These are phyloP conservation scores for Leptographium wingfieldii DNA, from an alignment of 2,329 filamentous ascomycete genomes.

Conservation along the genomic window DNA sequence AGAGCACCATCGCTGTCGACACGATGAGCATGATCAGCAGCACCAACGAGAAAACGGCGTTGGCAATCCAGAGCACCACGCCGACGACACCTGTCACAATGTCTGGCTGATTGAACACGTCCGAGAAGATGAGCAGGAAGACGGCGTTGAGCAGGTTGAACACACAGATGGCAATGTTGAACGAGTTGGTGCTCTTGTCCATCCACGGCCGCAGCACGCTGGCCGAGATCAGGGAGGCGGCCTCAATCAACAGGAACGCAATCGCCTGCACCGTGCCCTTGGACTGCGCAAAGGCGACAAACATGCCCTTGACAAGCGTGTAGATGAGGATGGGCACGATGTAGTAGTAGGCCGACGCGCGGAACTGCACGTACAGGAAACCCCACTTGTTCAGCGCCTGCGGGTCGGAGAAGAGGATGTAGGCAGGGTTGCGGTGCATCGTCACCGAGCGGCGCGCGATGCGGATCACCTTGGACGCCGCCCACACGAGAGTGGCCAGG, in stretches of 20 bases:
- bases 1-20: constrained; percentile 50
- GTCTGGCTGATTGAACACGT: constrained; percentile 64
- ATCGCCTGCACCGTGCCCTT: constrained; percentile 59
- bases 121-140: constrained; percentile 71
- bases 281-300: constrained; percentile 62
- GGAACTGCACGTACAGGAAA: constrained; percentile 82
- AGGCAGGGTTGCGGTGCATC: constrained; percentile 85
- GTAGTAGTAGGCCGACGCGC: constrained; percentile 80
- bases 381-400: constrained; percentile 83
- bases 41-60: constrained; percentile 64
- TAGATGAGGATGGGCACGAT: constrained; percentile 64
- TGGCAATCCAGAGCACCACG: constrained; percentile 71
- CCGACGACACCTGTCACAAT: constrained; percentile 74
- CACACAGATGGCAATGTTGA: constrained; percentile 74
- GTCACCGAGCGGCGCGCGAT: constrained; percentile 68
- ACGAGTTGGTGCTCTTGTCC: constrained; percentile 87
- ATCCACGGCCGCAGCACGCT: constrained; percentile 77
- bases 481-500: constrained; percentile 61
- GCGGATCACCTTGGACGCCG: constrained; percentile 67
- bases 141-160: constrained; percentile 75
- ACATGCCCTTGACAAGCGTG: constrained; percentile 66
- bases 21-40: constrained; percentile 68
- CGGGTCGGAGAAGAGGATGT: constrained; percentile 81
- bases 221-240: constrained; percentile 55
- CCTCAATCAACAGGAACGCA: constrained; percentile 64